A percentile compares a stretch with the other conserved stretches of the same genome.
Conservation (phyloP, 768 basidiomycete species). For the Phaeotremella skinneri region DNA sequence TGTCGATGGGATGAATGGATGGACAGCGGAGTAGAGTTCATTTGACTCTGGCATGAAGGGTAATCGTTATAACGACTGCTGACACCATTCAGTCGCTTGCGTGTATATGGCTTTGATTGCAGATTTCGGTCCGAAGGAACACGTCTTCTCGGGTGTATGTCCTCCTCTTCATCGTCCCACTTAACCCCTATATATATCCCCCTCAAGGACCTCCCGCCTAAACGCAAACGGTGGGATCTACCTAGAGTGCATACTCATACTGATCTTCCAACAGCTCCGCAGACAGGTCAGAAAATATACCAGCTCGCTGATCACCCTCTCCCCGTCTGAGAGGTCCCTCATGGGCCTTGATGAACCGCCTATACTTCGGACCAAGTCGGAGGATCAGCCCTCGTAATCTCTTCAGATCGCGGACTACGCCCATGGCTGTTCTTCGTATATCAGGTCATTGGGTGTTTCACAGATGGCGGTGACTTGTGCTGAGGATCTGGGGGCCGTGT, state of each 20-base stretch:
- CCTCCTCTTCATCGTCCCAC: background rate
- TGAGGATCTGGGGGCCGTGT: too few species aligned
- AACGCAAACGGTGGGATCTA: too few species aligned
- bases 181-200: background rate
- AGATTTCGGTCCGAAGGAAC: slow-evolving; percentile 41
- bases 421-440: too few species aligned
- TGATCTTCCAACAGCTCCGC: slow-evolving; percentile 15
- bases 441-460: background rate
- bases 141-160: slow-evolving; percentile 45
- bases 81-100: slow-evolving; percentile 23
- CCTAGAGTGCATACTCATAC: too few species aligned
- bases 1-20: background rate
- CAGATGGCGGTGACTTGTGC: too few species aligned
- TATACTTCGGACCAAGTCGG: background rate
- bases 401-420: background rate
- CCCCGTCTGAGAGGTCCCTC: slow-evolving; percentile 24
- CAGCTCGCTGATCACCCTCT: slow-evolving; percentile 19
- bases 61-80: too few species aligned
- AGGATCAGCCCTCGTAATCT: background rate
- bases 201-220: too few species aligned
- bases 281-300: slow-evolving; percentile 14
- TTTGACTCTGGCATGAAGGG: too few species aligned
- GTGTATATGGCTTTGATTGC: slow-evolving; percentile 39
- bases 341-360: slow-evolving; percentile 20
- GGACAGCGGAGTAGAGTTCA: too few species aligned